Conservation (phyloP, 129 eudicot species). For the Flaveria sonorensis region DNA sequence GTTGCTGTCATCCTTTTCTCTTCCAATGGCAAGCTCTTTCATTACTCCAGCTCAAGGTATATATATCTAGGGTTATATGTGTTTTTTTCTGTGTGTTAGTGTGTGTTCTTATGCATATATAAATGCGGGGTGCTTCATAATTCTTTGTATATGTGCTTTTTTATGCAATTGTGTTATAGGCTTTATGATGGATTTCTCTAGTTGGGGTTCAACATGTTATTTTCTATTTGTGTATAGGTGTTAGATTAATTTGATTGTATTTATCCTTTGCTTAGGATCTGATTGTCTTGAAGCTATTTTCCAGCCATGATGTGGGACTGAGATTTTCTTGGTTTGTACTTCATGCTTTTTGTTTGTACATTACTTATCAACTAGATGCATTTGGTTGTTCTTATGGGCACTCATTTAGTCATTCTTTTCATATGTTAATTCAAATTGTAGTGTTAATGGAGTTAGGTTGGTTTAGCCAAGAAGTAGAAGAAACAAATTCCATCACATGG, state of each 20-base stretch:
- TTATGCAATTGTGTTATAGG: constrained; percentile 9
- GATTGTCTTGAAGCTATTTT: too few relatives aligned
- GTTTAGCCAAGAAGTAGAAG: constrained; percentile 3
- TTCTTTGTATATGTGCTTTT: constrained; percentile 10
- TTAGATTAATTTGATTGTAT: constrained; percentile 1
- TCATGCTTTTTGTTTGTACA: constrained; percentile 22
- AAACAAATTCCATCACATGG: constrained; percentile 19
- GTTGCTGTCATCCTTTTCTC: constrained; percentile 77
- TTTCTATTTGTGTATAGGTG: constrained; percentile 17
- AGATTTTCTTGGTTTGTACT: constrained; percentile 19
- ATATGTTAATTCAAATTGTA: neutral
- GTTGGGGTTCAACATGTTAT: neutral
- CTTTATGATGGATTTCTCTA: constrained; percentile 13
- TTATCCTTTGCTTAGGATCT: neutral
- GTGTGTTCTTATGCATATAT: neutral
- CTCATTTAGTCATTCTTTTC: constrained; percentile 10
- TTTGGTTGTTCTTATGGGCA: constrained; percentile 1
- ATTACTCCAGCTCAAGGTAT: constrained; percentile 77
- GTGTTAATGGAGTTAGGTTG: neutral
- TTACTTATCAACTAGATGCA: neutral
- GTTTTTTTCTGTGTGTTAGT: constrained; percentile 28
- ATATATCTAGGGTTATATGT: constrained; percentile 46
- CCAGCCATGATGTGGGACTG: too few relatives aligned
- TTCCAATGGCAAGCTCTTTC: constrained; percentile 79
- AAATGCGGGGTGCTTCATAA: too few relatives aligned